Conservation (phyloP, 495 filamentous ascomycete genomes). For the Tuber borchii region DNA sequence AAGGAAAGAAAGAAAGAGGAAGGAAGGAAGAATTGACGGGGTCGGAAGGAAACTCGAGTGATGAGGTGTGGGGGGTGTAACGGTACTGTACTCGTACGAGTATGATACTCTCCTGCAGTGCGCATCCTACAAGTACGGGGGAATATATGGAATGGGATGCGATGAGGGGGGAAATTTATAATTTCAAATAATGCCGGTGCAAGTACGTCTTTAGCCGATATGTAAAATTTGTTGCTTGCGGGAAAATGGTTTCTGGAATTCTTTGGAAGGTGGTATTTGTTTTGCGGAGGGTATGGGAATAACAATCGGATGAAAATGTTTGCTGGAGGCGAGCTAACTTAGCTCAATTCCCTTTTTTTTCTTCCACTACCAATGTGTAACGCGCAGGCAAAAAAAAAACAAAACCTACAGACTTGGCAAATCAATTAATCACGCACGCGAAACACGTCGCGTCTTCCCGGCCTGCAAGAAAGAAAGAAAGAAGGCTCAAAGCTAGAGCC, state of each 20-base stretch:
- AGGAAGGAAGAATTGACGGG: not conserved
- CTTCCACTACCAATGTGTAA: not conserved
- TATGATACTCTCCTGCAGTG: too few relatives aligned
- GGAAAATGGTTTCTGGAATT: not conserved
- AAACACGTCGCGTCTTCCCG: constrained; percentile 1
- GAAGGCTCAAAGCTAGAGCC: not conserved
- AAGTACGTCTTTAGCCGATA: not conserved
- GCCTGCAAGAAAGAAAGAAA: not conserved
- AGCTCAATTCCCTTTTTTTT: not conserved
- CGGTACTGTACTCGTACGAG: too few relatives aligned
- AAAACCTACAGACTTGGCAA: not conserved
- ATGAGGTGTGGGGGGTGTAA: not conserved
- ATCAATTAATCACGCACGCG: not conserved
- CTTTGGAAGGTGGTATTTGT: not conserved
- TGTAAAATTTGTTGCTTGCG: not conserved
- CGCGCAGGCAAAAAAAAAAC: not conserved
- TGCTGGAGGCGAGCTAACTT: not conserved
- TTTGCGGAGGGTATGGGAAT: not conserved
- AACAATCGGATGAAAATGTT: not conserved
- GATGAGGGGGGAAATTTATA: not conserved
- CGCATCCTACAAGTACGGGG: too few relatives aligned
- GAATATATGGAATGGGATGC: not conserved
- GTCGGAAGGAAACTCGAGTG: not conserved
- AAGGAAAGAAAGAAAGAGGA: not conserved
- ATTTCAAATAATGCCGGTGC: not conserved